These are phyloP conservation scores for Chalciporus sphaerocephalus DNA, from an alignment of 768 basidiomycete genomes.

Conservation along the genomic window DNA sequence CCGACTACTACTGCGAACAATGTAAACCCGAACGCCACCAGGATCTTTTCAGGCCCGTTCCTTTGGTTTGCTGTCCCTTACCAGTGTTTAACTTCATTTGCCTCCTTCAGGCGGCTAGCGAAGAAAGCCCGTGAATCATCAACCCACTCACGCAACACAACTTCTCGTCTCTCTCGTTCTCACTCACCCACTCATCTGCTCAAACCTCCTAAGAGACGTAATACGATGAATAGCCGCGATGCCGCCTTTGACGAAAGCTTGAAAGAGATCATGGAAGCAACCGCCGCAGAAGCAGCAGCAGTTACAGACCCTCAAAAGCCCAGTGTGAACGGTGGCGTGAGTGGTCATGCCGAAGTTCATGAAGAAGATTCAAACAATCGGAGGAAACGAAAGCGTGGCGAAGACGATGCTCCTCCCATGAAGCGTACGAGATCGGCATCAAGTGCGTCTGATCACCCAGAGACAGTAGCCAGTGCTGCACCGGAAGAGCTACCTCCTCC, in stretches of 20 bases:
- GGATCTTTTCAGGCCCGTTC: slow-evolving; percentile 73
- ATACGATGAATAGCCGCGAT: slow-evolving; percentile 97
- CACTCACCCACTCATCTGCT: slow-evolving; percentile 62
- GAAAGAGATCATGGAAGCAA: slow-evolving; percentile 70
- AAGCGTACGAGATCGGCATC: slow-evolving; percentile 79
- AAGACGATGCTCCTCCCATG: slow-evolving; percentile 58
- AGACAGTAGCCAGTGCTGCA: slow-evolving; percentile 35
- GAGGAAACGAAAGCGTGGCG: slow-evolving; percentile 73
- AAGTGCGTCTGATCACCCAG: slow-evolving; percentile 56
- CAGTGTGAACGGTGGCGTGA: slow-evolving; percentile 35
- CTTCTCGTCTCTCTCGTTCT: slow-evolving; percentile 66
- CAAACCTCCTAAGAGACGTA: slow-evolving; percentile 79
- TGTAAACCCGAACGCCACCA: slow-evolving; percentile 85
- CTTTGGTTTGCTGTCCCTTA: slow-evolving; percentile 13
- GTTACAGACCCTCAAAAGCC: slow-evolving; percentile 39
- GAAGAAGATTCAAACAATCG: slow-evolving; percentile 49
- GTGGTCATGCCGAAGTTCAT: slow-evolving; percentile 40
- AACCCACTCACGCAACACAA: slow-evolving; percentile 54
- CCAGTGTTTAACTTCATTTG: slow-evolving; percentile 15
- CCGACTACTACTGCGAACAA: slow-evolving; percentile 90
- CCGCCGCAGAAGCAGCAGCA: slow-evolving; percentile 65
- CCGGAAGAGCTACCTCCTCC: slow-evolving; percentile 39
- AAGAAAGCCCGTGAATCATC: slow-evolving; percentile 63
- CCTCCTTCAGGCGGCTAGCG: slow-evolving; percentile 50
- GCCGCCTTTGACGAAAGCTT: slow-evolving; percentile 88